Evolutionary conservation across 495 filamentous ascomycete species (phyloP).

Genomic region (Trichoderma parareesei): DNA sequence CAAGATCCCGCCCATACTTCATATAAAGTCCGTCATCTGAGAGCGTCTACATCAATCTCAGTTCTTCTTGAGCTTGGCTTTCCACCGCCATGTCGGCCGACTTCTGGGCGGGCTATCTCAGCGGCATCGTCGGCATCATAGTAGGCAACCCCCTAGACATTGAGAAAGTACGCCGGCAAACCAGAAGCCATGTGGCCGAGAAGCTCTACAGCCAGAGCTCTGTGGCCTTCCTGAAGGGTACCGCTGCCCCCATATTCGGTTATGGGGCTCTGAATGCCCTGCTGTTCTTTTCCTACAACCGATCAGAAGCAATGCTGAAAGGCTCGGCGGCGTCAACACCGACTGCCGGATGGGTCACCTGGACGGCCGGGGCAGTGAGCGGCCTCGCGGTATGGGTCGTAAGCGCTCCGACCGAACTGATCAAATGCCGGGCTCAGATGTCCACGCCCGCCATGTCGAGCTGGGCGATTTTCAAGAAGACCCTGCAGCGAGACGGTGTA

Average conservation of each 20-base stretch:
- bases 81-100: slow-evolving; percentile 58
- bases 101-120: slow-evolving; percentile 82
- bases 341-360: slow-evolving; percentile 48
- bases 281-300: slow-evolving; percentile 80
- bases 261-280: slow-evolving; percentile 86
- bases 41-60: neutral
- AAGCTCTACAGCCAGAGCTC: slow-evolving; percentile 15
- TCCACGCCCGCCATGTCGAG: slow-evolving; percentile 17
- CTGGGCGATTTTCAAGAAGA: slow-evolving; percentile 48
- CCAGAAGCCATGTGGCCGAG: slow-evolving; percentile 24
- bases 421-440: slow-evolving; percentile 78
- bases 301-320: slow-evolving; percentile 52
- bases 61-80: neutral
- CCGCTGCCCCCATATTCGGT: slow-evolving; percentile 72
- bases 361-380: slow-evolving; percentile 65
- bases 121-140: slow-evolving; percentile 71
- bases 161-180: slow-evolving; percentile 76
- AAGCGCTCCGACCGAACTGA: slow-evolving; percentile 75
- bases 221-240: slow-evolving; percentile 33
- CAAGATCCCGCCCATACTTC: neutral
- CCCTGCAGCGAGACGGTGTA: slow-evolving; percentile 53
- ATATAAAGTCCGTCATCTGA: neutral
- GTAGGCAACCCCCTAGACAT: slow-evolving; percentile 85
- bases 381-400: slow-evolving; percentile 76
- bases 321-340: slow-evolving; percentile 28